These are phyloP conservation scores for Plicaturopsis crispa DNA, from an alignment of 768 basidiomycete genomes.

Conservation along the genomic window DNA sequence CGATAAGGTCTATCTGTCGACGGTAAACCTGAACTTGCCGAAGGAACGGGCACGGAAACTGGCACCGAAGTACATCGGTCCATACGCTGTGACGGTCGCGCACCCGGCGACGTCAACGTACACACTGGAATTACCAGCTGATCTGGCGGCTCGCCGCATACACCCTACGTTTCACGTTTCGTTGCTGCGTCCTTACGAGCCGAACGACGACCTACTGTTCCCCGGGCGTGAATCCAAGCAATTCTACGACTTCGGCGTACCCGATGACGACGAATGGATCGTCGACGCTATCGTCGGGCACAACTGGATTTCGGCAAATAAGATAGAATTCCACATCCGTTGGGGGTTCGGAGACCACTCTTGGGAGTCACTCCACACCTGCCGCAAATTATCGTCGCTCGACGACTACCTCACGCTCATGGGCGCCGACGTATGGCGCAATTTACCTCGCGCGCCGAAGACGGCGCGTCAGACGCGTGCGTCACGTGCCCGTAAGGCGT, in stretches of 20 bases:
- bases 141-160: conserved; percentile 17
- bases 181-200: conserved; percentile 18
- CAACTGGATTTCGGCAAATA: neutral
- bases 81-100: conserved; percentile 19
- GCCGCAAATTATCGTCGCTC: too few relatives aligned
- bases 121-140: conserved; percentile 17
- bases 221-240: conserved; percentile 19
- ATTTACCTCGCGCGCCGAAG: too few relatives aligned
- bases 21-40: conserved; percentile 25
- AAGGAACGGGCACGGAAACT: conserved; percentile 26
- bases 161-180: conserved; percentile 27
- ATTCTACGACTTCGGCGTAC: conserved; percentile 4
- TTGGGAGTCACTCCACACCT: conserved; percentile 5
- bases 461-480: too few relatives aligned
- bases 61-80: conserved; percentile 29
- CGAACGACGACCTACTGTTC: conserved; percentile 26
- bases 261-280: conserved; percentile 1
- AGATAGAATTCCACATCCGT: neutral
- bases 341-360: conserved; percentile 1
- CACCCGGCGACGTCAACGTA: conserved; percentile 18
- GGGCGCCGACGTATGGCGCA: too few relatives aligned
- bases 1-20: conserved; percentile 26
- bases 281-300: conserved; percentile 1
- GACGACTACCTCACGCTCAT: too few relatives aligned
- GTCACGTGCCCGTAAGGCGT: too few relatives aligned